phyloP scores from a whole-genome alignment of 1,139 yeast species.

The Geotrichum citri-aurantii region DNA sequence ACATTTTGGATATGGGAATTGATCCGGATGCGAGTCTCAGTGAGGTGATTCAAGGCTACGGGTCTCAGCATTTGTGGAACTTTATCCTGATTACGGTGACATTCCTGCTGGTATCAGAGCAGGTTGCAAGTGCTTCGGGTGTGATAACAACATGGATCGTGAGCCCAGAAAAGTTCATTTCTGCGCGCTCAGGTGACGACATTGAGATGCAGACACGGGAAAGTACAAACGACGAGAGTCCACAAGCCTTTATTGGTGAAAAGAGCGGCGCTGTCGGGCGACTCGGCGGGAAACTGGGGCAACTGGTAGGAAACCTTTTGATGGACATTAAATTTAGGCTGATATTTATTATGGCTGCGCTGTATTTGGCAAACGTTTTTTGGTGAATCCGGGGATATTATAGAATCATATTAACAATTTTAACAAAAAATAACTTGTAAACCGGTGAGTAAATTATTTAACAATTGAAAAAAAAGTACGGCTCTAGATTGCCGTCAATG shows the following conservation, averaged over 20 bases:
- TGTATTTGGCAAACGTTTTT: constrained; percentile 9
- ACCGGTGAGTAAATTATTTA: too few species aligned
- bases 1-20: constrained; percentile 19
- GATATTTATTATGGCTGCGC: constrained; percentile 1
- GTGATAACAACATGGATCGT: constrained; percentile 15
- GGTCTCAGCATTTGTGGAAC: constrained; percentile 3
- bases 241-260: neutral
- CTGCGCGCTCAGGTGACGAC: neutral
- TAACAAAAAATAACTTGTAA: too few species aligned
- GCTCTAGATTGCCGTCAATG: too few species aligned
- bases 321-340: constrained; percentile 9
- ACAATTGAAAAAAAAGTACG: too few species aligned
- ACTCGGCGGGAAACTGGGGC: constrained; percentile 12
- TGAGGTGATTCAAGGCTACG: constrained; percentile 1
- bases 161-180: constrained; percentile 15
- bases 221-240: neutral
- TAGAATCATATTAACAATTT: too few species aligned
- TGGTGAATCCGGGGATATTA: constrained; percentile 9
- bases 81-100: constrained; percentile 13
- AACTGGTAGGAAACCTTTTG: neutral
- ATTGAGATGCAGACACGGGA: neutral
- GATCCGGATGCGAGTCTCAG: neutral
- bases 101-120: constrained; percentile 16
- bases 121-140: constrained; percentile 17
- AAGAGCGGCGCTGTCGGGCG: constrained; percentile 5